Evolutionary conservation across 495 filamentous ascomycete genomes (phyloP).

Genomic region (Penicillium robsamsonii): DNA sequence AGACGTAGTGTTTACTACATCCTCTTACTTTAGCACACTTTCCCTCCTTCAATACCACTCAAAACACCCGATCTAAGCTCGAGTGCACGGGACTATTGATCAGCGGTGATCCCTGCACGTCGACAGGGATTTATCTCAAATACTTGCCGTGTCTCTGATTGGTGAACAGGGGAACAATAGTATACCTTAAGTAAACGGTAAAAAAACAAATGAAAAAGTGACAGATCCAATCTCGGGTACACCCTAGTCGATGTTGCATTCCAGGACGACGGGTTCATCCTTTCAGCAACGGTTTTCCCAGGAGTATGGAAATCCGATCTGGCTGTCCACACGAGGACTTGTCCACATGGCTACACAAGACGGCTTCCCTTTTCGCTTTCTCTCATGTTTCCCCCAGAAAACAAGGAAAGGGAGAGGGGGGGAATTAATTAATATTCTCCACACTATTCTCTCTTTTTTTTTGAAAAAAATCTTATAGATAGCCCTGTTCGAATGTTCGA

Average conservation of each 20-base stretch:
- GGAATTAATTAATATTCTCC: background rate
- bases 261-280: constrained; percentile 26
- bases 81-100: constrained; percentile 25
- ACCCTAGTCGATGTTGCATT: constrained; percentile 31
- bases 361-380: background rate
- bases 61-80: constrained; percentile 4
- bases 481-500: background rate
- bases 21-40: background rate
- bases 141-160: constrained; percentile 37
- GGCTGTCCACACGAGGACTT: constrained; percentile 25
- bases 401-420: background rate
- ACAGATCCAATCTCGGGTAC: constrained; percentile 17
- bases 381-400: background rate
- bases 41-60: background rate
- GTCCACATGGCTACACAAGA: constrained; percentile 20
- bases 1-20: background rate
- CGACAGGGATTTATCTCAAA: constrained; percentile 45
- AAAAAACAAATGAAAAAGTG: constrained; percentile 16
- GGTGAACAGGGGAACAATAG: constrained; percentile 19
- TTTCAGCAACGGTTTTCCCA: constrained; percentile 30
- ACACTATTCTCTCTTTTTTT: background rate
- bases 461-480: background rate
- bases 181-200: constrained; percentile 17
- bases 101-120: constrained; percentile 32
- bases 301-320: constrained; percentile 26